Percentiles rank a stretch among this genome's conserved stretches.
Conservation (phyloP, 1,284 basidiomycete genomes). For the Cryptococcus amylolentus region DNA sequence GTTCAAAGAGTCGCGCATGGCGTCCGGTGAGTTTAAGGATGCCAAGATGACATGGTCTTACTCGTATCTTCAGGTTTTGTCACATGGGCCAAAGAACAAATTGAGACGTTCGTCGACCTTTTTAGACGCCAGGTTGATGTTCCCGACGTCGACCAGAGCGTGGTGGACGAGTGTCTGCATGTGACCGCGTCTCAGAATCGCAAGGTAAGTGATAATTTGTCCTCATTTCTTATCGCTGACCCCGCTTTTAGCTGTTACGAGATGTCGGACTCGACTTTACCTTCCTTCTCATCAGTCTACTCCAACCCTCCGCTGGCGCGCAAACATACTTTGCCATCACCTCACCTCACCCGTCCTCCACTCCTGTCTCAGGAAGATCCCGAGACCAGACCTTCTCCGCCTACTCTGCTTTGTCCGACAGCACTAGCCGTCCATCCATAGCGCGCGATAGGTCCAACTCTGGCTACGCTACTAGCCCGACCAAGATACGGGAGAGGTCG, state of each 20-base stretch:
- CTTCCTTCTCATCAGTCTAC: conserved; percentile 70
- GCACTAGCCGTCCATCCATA: conserved; percentile 7
- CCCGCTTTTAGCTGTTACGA: conserved; percentile 64
- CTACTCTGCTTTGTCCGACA: not conserved
- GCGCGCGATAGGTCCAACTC: conserved; percentile 17
- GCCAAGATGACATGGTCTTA: not conserved
- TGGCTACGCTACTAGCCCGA: conserved; percentile 1
- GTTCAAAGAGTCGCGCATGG: conserved; percentile 90
- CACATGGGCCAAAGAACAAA: conserved; percentile 85
- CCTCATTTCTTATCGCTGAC: not conserved
- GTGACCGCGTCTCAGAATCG: conserved; percentile 73
- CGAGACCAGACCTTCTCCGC: not conserved
- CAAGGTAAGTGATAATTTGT: conserved; percentile 57
- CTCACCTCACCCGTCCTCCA: conserved; percentile 4
- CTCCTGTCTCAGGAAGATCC: conserved; percentile 6
- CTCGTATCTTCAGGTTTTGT: conserved; percentile 66
- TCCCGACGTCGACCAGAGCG: conserved; percentile 64
- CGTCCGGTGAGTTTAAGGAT: conserved; percentile 63
- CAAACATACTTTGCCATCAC: conserved; percentile 17
- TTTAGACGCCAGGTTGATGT: conserved; percentile 90
- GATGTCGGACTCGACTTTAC: conserved; percentile 91
- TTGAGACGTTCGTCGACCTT: conserved; percentile 76
- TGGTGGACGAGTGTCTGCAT: conserved; percentile 69
- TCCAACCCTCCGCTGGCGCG: conserved; percentile 43
- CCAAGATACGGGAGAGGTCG: not conserved